Base-by-base conservation (phyloP, 164 flowering plant species). In the Aristolochia fimbriata region DNA sequence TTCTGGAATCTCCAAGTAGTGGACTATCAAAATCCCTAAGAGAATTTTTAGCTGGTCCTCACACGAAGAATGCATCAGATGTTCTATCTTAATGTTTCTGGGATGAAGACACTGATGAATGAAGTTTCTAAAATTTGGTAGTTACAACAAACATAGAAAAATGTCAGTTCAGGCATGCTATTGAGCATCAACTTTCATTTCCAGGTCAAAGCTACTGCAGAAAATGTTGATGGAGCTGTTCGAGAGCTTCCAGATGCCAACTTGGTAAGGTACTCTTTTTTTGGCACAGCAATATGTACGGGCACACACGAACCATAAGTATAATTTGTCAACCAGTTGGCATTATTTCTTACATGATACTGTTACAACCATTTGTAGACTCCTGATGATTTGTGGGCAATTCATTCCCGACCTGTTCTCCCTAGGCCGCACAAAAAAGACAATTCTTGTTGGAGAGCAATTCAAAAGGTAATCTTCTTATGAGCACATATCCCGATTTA, bases 211-310 rank as follows among this genome's bases (percentile, higher is more conserved):
- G 90, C 90, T 58, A 93, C 98, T 47, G 98, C 98, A 60, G 94
- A 77, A 76, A 89, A 89, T 82, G 94, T 93, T 48, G 83, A 87
- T 76, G 98, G 80, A 72, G 98, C 98, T 70, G 97, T 89, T 66
- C 76, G 97, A 54, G 98, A 93, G 68, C 97, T 93, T 78, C 98
- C 98, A 65, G 98, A 93, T 73, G 98, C 98, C 81, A 93, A 93
- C 76, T 84, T 75, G 97, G 97, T 93, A 93, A 84, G 97, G 96
- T 93, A 89, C 75, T 79, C 77, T 59, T 74, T 71, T 73, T 54
- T 47, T 37, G 43, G 46, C 55, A 62, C 62, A 55, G 63, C 37
- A 20, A 64, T 72, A 48, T 68, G 61, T 64, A 60, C 24, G 47
- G 43, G 43, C 43, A 37, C 12, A 10, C 51, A 57, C 54, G 4